Percentiles rank a stretch among this genome's conserved stretches.
Evolutionary conservation across 441 rosid species (phyloP).

Genomic region (Pelargonium fulgidum): DNA sequence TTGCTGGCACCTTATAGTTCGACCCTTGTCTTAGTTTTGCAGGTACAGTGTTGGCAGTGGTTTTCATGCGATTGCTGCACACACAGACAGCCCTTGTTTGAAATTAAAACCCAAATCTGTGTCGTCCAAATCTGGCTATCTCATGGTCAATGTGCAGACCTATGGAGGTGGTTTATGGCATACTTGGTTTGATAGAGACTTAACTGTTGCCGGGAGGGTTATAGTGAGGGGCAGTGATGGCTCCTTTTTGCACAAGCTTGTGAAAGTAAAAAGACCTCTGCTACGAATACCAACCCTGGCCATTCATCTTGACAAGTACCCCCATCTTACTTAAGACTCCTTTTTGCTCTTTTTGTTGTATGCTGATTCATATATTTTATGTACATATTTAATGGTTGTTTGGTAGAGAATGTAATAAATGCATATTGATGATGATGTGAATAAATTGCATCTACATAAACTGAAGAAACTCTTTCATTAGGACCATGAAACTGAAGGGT

Average conservation of each 20-base stretch:
- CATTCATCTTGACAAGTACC: conserved; percentile 86
- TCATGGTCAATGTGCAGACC: conserved; percentile 90
- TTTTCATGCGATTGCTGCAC: conserved; percentile 84
- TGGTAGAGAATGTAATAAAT: neutral
- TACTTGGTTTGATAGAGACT: conserved; percentile 94
- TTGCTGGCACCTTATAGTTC: neutral
- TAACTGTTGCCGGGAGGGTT: conserved; percentile 92
- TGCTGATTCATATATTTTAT: neutral
- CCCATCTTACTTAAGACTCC: conserved; percentile 16
- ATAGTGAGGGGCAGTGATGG: conserved; percentile 63
- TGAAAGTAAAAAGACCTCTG: conserved; percentile 72
- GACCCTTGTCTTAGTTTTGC: conserved; percentile 28
- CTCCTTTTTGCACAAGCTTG: conserved; percentile 68
- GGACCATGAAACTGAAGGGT: neutral
- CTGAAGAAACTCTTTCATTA: neutral
- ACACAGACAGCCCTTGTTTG: conserved; percentile 91
- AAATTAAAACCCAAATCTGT: conserved; percentile 88
- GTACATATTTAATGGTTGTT: neutral
- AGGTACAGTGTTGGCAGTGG: conserved; percentile 77
- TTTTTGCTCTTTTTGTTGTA: neutral
- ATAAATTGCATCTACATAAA: neutral
- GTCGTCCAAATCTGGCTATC: conserved; percentile 66
- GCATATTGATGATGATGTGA: neutral
- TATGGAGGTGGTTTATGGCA: conserved; percentile 97
- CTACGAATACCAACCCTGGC: conserved; percentile 82